phyloP scores from a whole-genome alignment of 2,329 filamentous ascomycete genomes.

The Pyrenophora seminiperda region DNA sequence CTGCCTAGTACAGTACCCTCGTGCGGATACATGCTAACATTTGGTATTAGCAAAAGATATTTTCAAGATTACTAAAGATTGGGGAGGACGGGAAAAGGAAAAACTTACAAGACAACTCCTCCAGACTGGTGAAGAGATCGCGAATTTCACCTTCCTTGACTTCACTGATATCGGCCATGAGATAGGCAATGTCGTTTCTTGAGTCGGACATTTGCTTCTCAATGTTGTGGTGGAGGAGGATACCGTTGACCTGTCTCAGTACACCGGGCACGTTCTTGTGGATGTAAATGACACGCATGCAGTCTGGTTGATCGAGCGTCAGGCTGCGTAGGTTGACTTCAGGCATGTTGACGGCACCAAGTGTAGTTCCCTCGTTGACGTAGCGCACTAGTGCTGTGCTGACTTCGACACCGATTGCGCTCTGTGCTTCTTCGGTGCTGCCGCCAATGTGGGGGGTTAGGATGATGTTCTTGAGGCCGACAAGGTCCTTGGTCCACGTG shows the following conservation, averaged over 20 bases:
- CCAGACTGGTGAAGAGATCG: slow-evolving; percentile 80
- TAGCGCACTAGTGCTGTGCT: slow-evolving; percentile 86
- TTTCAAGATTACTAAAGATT: no score
- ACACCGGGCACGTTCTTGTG: slow-evolving; percentile 97
- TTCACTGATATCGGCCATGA: slow-evolving; percentile 96
- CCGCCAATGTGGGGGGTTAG: slow-evolving; percentile 96
- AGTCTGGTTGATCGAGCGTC: slow-evolving; percentile 85
- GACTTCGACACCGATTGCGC: slow-evolving; percentile 94
- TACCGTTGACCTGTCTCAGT: slow-evolving; percentile 90
- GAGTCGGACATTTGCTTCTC: slow-evolving; percentile 99
- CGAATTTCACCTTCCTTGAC: slow-evolving; percentile 82
- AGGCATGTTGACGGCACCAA: slow-evolving; percentile 95
- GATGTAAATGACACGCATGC: slow-evolving; percentile 93
- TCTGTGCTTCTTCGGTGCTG: slow-evolving; percentile 96
- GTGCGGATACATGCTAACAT: slow-evolving; percentile 51
- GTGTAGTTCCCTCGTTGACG: slow-evolving; percentile 90
- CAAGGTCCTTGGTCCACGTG: slow-evolving; percentile 81
- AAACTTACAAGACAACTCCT: slow-evolving; percentile 75
- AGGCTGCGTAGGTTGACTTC: slow-evolving; percentile 89
- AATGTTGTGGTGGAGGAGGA: slow-evolving; percentile 93
- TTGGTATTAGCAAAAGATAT: background rate
- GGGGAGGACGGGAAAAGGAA: background rate
- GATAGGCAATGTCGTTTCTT: slow-evolving; percentile 89
- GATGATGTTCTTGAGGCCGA: slow-evolving; percentile 87
- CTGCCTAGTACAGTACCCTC: slow-evolving; percentile 51